Evolutionary conservation across 1,284 basidiomycete species (phyloP).

Genomic region (Phellopilus nigrolimitatus): DNA sequence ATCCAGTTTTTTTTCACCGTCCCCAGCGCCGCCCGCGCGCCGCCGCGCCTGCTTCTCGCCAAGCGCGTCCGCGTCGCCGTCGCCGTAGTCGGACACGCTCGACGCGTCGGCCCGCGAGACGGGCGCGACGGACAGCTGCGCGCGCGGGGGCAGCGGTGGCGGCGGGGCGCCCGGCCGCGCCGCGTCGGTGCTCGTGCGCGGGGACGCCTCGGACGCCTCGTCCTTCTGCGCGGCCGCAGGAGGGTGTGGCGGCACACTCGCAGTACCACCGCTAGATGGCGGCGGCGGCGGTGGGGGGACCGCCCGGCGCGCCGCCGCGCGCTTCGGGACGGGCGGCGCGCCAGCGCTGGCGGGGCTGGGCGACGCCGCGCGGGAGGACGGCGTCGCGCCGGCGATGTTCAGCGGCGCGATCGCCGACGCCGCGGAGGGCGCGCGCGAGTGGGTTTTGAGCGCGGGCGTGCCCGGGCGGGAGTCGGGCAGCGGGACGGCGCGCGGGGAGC

Average conservation of each 20-base stretch:
- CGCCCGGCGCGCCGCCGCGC: conserved; percentile 42
- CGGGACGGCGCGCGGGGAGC: conserved; percentile 30
- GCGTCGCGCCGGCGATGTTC: conserved; percentile 9
- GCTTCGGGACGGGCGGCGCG: conserved; percentile 53
- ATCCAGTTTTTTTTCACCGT: neutral
- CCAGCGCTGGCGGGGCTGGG: conserved; percentile 28
- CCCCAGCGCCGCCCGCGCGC: neutral
- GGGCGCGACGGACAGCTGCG: neutral
- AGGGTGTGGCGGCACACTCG: conserved; percentile 19
- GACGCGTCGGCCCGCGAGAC: neutral
- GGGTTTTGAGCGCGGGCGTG: conserved; percentile 13
- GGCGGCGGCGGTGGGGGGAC: conserved; percentile 27
- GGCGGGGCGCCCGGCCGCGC: neutral
- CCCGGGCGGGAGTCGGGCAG: conserved; percentile 43
- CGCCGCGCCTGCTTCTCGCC: neutral
- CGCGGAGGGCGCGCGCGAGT: conserved; percentile 20
- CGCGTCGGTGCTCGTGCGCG: neutral
- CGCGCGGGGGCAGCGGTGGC: neutral
- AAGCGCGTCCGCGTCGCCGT: neutral
- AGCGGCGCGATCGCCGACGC: conserved; percentile 11
- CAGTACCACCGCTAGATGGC: too few relatives aligned
- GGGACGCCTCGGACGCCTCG: neutral
- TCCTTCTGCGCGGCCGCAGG: conserved; percentile 23
- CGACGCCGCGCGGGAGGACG: conserved; percentile 28
- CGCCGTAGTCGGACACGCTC: conserved; percentile 5